Evolutionary conservation across 257 asterid species (phyloP), one percentile per base, ranked within the genome.

Genomic region (Marsdenia floribunda): DNA sequence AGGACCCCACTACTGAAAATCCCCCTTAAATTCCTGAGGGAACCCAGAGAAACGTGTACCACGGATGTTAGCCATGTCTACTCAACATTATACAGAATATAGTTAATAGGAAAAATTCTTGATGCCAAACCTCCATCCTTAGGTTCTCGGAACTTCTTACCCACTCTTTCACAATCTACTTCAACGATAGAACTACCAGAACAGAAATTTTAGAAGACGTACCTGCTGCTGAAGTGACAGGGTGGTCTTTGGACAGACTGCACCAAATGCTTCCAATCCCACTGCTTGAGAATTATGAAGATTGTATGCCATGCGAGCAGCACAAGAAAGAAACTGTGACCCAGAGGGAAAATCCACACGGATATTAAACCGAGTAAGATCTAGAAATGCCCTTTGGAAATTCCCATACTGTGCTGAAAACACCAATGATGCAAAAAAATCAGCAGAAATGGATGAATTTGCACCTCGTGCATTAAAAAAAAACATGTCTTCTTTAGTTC

Each of bases 151-250:
- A 66, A 38, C 24, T 38, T 66, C 18, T 66, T 42, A 52, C 22
- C 6, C 22, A 4, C 60, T 22, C 42, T 54, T n/a, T 7, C n/a
- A 64, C n/a, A 72, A 61, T 3, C 37, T 29, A 61, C 35, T 53
- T 24, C 24, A 18, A 44, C 8, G 22, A 53, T 59, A 29, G 21
- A 50, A 1, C 37, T 29, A 24, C 22, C 42, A 37, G 2, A 71
- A 54, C 5, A 68, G 64, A 66, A 3, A 65, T 33, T 53, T 8
- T 21, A 37, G 57, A 74, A 58, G 16, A 68, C n/a, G 53, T 81
- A 92, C 97, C 97, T 90, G 96, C 86, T 92, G 97, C 88, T 92
- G 98, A 77, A 89, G 84, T 26, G 92, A 92, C 65, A 92, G 65
- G 46, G 83, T 85, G 74, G 89, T 90, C 66, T 86, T 76, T 59